Percentiles rank a stretch among this genome's conserved stretches.
These are phyloP conservation scores for Amanita thiersii DNA, from an alignment of 768 basidiomycete species.

Conservation along the genomic window DNA sequence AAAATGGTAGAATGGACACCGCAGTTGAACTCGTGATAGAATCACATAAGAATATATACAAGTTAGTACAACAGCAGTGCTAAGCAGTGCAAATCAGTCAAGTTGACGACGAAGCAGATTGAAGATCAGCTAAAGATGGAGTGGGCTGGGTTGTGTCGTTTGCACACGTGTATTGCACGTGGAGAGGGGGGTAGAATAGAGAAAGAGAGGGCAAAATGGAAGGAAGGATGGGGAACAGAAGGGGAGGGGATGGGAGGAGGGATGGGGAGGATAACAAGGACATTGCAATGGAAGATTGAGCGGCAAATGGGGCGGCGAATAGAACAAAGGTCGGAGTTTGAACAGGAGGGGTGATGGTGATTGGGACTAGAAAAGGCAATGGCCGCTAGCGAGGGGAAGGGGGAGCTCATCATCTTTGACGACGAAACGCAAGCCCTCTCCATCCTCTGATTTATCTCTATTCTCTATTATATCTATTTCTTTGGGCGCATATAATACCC, in stretches of 20 bases:
- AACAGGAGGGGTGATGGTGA: background rate
- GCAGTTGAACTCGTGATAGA: background rate
- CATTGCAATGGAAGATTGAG: background rate
- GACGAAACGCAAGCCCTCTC: no score
- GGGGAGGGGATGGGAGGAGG: background rate
- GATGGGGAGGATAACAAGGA: background rate
- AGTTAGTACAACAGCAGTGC: constrained; percentile 1
- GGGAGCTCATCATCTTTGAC: background rate
- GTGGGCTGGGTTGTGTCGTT: constrained; percentile 9
- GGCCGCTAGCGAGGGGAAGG: background rate
- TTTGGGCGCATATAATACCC: constrained; percentile 5
- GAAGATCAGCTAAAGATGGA: constrained; percentile 11
- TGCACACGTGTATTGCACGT: constrained; percentile 16
- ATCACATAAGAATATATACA: background rate
- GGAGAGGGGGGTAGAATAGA: constrained; percentile 2
- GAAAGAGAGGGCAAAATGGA: background rate
- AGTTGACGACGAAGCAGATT: constrained; percentile 10
- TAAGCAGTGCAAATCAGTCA: constrained; percentile 10
- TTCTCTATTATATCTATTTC: no score
- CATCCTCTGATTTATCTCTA: no score
- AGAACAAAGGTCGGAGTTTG: constrained; percentile 8
- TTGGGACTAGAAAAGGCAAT: constrained; percentile 1
- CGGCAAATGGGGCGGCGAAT: no score
- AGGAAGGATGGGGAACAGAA: background rate
- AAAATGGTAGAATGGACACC: background rate